Conservation (phyloP, 1,284 basidiomycete genomes). For the Farysia itapuensis region DNA sequence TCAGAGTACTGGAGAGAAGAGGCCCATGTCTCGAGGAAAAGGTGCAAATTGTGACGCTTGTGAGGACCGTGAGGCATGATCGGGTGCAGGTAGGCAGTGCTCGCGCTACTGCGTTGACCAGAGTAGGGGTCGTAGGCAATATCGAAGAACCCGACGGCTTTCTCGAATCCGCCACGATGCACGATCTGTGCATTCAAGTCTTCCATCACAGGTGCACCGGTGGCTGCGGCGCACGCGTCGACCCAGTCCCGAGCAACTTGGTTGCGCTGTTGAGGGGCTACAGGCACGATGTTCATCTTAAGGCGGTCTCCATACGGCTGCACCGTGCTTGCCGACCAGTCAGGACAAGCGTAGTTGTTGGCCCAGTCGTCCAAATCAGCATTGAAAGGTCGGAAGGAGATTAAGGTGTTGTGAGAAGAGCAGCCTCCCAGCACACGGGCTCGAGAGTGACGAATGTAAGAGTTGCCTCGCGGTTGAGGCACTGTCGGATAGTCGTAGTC, state of each 20-base stretch:
- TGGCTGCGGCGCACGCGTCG: constrained; percentile 41
- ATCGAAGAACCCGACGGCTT: constrained; percentile 59
- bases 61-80: constrained; percentile 58
- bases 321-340: constrained; percentile 49
- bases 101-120: constrained; percentile 54
- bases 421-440: constrained; percentile 60
- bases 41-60: constrained; percentile 57
- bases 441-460: constrained; percentile 59
- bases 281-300: constrained; percentile 60
- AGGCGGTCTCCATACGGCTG: constrained; percentile 59
- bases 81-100: constrained; percentile 59
- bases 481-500: constrained; percentile 60
- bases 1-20: constrained; percentile 38
- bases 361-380: constrained; percentile 60
- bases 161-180: constrained; percentile 49
- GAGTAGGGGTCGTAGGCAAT: constrained; percentile 60
- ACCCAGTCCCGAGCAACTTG: constrained; percentile 59
- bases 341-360: constrained; percentile 51
- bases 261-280: constrained; percentile 58
- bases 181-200: constrained; percentile 57
- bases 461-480: constrained; percentile 59
- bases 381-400: constrained; percentile 60
- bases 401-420: constrained; percentile 60
- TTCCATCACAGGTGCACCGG: constrained; percentile 54
- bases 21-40: constrained; percentile 61